phyloP scores from a whole-genome alignment of 768 basidiomycete genomes.

The Panaeolus papilionaceus region DNA sequence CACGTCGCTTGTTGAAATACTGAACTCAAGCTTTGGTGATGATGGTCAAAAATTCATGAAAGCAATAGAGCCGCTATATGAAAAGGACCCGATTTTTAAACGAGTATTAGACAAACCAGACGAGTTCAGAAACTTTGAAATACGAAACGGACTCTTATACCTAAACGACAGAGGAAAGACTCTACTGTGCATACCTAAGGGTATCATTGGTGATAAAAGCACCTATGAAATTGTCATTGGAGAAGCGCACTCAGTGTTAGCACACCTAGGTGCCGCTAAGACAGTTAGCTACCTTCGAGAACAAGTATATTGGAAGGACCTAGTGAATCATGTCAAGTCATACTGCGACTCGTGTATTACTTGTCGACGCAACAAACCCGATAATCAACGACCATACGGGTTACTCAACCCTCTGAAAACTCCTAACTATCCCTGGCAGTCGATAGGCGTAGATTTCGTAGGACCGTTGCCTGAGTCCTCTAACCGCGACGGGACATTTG shows the following conservation, averaged over 20 bases:
- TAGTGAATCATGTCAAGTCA: slow-evolving; percentile 31
- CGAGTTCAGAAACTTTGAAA: slow-evolving; percentile 28
- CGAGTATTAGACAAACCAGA: slow-evolving; percentile 21
- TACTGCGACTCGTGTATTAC: slow-evolving; percentile 37
- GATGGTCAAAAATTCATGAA: not conserved
- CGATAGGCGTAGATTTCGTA: slow-evolving; percentile 7
- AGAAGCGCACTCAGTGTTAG: slow-evolving; percentile 45
- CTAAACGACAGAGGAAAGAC: slow-evolving; percentile 16
- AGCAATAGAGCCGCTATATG: slow-evolving; percentile 2
- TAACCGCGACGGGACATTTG: slow-evolving; percentile 29
- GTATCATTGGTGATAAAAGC: slow-evolving; percentile 22
- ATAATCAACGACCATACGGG: slow-evolving; percentile 34
- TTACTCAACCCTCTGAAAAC: slow-evolving; percentile 32
- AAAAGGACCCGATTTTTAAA: slow-evolving; percentile 3
- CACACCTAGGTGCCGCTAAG: slow-evolving; percentile 44
- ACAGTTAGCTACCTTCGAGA: slow-evolving; percentile 39
- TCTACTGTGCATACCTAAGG: slow-evolving; percentile 32
- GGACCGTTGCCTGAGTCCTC: not conserved
- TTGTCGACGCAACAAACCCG: slow-evolving; percentile 30
- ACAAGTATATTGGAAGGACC: slow-evolving; percentile 46
- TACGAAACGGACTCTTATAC: slow-evolving; percentile 28
- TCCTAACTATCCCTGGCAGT: slow-evolving; percentile 35
- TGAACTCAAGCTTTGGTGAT: not conserved
- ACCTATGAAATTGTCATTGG: slow-evolving; percentile 38
- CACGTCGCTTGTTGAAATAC: not conserved